Conservation (phyloP, 1,139 yeast genomes). For the Keqinozyma sinolaborantium region DNA sequence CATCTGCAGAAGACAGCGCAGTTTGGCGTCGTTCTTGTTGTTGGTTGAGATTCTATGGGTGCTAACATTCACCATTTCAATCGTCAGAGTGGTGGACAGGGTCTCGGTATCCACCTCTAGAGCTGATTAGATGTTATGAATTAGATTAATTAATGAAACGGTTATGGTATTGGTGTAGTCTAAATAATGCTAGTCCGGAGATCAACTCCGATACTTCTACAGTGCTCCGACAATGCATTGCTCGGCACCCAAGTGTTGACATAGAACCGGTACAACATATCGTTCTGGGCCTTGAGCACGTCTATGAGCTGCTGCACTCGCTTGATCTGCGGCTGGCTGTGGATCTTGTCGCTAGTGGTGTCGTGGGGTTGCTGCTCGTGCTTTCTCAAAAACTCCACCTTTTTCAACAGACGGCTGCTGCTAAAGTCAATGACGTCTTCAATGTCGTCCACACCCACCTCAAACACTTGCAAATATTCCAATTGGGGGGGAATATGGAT, state of each 20-base stretch:
- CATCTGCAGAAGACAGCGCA: constrained; percentile 79
- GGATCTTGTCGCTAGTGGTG: neutral
- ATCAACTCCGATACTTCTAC: neutral
- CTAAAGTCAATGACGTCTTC: neutral
- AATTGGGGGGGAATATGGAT: neutral
- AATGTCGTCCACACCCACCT: neutral
- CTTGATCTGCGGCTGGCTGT: neutral
- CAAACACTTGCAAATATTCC: neutral
- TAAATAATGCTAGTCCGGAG: too few relatives aligned
- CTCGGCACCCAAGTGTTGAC: neutral
- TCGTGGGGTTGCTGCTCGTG: neutral
- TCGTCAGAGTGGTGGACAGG: constrained; percentile 74
- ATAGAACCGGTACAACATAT: neutral
- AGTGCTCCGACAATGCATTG: neutral
- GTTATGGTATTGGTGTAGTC: too few relatives aligned
- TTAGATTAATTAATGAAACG: too few relatives aligned
- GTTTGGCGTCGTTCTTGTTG: constrained; percentile 75
- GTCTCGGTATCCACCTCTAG: constrained; percentile 12
- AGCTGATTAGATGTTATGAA: constrained; percentile 5
- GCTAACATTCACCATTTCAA: constrained; percentile 76
- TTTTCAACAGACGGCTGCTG: neutral
- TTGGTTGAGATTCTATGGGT: constrained; percentile 80
- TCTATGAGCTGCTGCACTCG: neutral
- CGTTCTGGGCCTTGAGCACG: neutral
- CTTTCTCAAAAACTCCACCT: neutral